Base-by-base conservation (phyloP, 768 basidiomycete genomes). In the Pisolithus albus region DNA sequence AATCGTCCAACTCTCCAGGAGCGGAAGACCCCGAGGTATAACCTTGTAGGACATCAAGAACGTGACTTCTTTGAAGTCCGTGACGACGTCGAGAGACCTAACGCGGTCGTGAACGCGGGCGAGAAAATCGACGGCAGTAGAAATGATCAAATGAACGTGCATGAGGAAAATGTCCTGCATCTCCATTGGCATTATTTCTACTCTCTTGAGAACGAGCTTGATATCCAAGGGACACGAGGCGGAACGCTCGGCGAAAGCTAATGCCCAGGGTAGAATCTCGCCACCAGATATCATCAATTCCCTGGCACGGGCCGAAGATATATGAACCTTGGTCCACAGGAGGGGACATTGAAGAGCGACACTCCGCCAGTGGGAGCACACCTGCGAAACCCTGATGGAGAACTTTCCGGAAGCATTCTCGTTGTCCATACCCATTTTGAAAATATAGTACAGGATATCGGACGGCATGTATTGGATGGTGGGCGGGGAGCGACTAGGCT, bases 321-420 rank as follows among this genome's bases (percentile, higher is more conserved):
- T 65, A 43, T 52, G 68, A 21, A 56, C 51, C 6, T 43, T 48
- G 5, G 56, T 26, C 76, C 77, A 79, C 6, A 79, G 62, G 5
- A 57, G 47, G 2, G 72, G 69, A 5, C 66, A 70, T 13, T 59
- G 56, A 23, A 73, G 48, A 1, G 72, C 73, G 15, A 70, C 56
- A 3, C 58, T 59, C 43, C 76, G 67, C 74, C 75, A 78, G 45
- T 60, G 62, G 16, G 51, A 51, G n/a, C 69, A 76, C 38, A 78
- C 73, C 51, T 76, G 75, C 37, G 71, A 71, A 15, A 74, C 52
- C 11, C 59, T 19, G n/a, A 78, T 69, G 1, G 53, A 46, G 36
- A 51, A 54, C 24, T 48, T 46, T 32, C 39, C 41, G n/a, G 7
- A 11, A 30, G 28, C 6, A 37, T 37, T 16, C 44, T 36, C 30